Base-by-base conservation (phyloP, 2,329 filamentous ascomycete genomes). In the Claviceps pazoutovae region DNA sequence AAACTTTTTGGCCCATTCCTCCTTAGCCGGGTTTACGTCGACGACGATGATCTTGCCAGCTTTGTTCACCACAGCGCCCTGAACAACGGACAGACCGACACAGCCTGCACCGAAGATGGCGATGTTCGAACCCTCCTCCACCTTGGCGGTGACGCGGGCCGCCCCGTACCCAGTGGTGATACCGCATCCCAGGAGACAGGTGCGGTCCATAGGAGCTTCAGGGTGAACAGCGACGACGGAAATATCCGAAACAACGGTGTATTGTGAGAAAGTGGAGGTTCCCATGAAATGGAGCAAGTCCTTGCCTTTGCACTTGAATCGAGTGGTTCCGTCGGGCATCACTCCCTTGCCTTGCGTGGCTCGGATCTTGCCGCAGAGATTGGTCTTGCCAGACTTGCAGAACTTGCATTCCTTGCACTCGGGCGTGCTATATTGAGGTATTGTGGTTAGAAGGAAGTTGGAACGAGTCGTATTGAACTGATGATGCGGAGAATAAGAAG, bases 401-500 rank as follows among this genome's bases (percentile, higher is more conserved):
- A 97, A 97, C 76, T 97, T 97, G 83, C 93, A 98, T 71, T 97
- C 91, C 60, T 81, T 78, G 76, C 93, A 97, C 75, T 97, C 91
- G 58, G 93, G 93, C 46, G 90, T 97, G 77, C 89, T 95, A 11
- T 2, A 37, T 8, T 16, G 19, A 13, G 43, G 11, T 1, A 14
- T 21, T 23, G 19, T 11, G 8, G 2, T 48, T 39, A 48, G 36
- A 8, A 11, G 13, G 23, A 23, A 23, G 23, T 23, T 23, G 23
- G 23, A 16, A 44, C 3, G 14, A 44, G 13, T 4, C 11, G 11
- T n/a, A 19, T n/a, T 30, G 4, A 30, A 34, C 2, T 9, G 8
- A 30, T 14, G 30, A 30, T 9, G 2, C 26, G 8, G 16, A 44
- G 23, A 4, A 17, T 2, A 16, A n/a, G n/a, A 16, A 30, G 38